Percentiles rank a stretch among this genome's conserved stretches.
Conservation (phyloP, 2,329 filamentous ascomycete species). For the Domatiomyces globalis region DNA sequence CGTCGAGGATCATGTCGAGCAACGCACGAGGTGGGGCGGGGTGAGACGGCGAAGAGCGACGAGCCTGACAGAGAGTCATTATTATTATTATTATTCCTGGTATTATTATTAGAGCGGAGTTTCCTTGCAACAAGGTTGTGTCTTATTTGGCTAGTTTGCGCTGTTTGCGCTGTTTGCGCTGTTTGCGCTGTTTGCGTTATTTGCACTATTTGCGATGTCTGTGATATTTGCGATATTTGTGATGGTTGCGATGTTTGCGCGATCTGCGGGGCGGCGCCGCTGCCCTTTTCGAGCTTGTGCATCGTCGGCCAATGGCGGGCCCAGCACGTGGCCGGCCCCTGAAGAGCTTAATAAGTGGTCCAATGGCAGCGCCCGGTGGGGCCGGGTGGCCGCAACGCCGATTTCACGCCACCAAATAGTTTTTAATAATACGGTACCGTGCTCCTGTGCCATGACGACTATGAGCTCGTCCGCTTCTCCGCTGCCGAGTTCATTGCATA, state of each 20-base stretch:
- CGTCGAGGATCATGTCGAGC: constrained; percentile 14
- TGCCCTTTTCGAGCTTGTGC: not conserved
- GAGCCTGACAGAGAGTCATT: no score
- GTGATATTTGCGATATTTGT: no score
- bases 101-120: no score
- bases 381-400: not conserved
- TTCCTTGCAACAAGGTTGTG: no score
- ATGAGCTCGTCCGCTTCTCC: not conserved
- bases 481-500: not conserved
- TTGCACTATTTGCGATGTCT: no score
- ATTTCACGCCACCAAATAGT: constrained; percentile 2
- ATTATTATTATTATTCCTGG: no score
- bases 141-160: not conserved
- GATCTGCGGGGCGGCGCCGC: no score
- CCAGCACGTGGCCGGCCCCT: not conserved
- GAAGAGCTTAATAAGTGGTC: not conserved
- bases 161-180: not conserved
- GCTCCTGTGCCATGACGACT: not conserved
- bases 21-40: not conserved
- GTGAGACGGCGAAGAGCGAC: no score
- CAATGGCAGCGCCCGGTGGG: not conserved
- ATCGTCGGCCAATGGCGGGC: not conserved
- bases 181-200: not conserved
- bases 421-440: not conserved
- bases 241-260: not conserved